These are phyloP conservation scores for Plantago major DNA, from an alignment of 257 asterid genomes.

Conservation along the genomic window DNA sequence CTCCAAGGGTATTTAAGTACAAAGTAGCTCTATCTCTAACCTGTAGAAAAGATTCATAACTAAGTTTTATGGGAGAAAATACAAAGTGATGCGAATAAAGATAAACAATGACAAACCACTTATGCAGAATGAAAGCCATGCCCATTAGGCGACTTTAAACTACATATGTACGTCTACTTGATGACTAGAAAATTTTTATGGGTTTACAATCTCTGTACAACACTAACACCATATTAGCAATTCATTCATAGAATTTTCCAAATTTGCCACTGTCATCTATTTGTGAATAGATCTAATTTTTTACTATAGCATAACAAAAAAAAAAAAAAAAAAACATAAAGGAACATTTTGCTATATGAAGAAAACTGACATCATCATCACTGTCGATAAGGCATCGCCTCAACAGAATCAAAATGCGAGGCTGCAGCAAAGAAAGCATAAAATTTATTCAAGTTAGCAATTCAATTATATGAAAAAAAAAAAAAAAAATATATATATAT, in stretches of 20 bases:
- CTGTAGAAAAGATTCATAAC: slow-evolving; percentile 32
- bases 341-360: neutral
- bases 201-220: no score
- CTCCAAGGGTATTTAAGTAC: slow-evolving; percentile 92
- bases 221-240: no score
- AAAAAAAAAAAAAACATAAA: neutral
- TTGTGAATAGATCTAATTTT: neutral
- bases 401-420: slow-evolving; percentile 73
- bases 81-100: no score
- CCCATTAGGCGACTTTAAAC: no score
- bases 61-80: no score
- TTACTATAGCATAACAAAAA: neutral
- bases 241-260: no score
- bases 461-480: neutral
- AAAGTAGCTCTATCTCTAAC: slow-evolving; percentile 98
- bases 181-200: no score
- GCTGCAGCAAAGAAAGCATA: slow-evolving; percentile 52
- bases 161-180: no score
- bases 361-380: slow-evolving; percentile 80
- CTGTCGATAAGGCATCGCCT: slow-evolving; percentile 84
- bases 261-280: no score
- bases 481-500: no score
- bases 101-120: no score
- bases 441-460: slow-evolving; percentile 18
- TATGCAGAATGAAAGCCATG: no score